Percentiles rank a stretch among this genome's conserved stretches.
phyloP scores from a whole-genome alignment of 2,329 filamentous ascomycete genomes.

The Teratosphaeria pseudoeucalypti region DNA sequence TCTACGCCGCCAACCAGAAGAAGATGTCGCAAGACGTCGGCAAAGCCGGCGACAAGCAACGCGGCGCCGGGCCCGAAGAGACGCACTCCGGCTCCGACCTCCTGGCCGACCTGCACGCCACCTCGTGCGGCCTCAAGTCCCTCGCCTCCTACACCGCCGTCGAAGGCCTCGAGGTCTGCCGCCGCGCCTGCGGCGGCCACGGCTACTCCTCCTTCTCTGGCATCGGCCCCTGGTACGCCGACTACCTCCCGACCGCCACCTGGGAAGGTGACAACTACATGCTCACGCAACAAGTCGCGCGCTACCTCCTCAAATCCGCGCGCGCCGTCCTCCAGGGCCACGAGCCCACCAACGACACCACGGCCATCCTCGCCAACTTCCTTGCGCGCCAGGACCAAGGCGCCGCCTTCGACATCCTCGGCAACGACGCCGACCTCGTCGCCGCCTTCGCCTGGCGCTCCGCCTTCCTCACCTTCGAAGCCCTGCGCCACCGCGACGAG shows the following conservation, averaged over 20 bases:
- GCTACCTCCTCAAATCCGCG: conserved; percentile 67
- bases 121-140: conserved; percentile 66
- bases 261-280: conserved; percentile 79
- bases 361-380: conserved; percentile 55
- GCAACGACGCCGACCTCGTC: conserved; percentile 58
- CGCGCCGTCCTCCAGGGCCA: conserved; percentile 58
- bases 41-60: conserved; percentile 31
- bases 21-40: conserved; percentile 43
- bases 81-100: conserved; percentile 55
- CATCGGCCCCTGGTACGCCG: conserved; percentile 65
- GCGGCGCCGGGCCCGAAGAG: conserved; percentile 59
- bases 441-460: conserved; percentile 67
- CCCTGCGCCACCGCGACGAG: conserved; percentile 61
- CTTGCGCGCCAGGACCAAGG: conserved; percentile 57
- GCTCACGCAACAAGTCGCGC: conserved; percentile 68
- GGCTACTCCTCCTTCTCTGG: conserved; percentile 66
- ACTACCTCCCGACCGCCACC: conserved; percentile 61
- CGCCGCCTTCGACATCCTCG: conserved; percentile 65
- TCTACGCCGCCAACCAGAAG: conserved; percentile 64
- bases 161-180: conserved; percentile 64
- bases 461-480: conserved; percentile 64
- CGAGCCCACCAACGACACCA: conserved; percentile 57
- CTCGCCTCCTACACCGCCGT: conserved; percentile 61
- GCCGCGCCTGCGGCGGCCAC: conserved; percentile 66
- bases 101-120: conserved; percentile 64